phyloP scores from a whole-genome alignment of 345 rosid genomes.

The Eucalyptus marginata region DNA sequence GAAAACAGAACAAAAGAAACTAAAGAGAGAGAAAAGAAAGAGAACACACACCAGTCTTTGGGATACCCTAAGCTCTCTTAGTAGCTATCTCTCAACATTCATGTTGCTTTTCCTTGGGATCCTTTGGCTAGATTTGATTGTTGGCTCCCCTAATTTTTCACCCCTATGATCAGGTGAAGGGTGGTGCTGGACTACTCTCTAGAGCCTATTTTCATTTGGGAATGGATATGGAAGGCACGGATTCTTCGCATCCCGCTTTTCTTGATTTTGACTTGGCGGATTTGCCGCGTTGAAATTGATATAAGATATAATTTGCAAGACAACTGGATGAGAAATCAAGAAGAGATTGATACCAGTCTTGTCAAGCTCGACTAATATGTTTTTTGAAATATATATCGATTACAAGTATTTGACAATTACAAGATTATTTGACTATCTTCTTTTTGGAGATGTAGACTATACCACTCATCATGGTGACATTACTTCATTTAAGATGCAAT shows the following conservation, averaged over 20 bases:
- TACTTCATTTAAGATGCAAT: not conserved
- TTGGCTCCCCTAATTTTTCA: not conserved
- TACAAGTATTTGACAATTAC: not conserved
- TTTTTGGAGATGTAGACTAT: not conserved
- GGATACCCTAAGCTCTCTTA: not conserved
- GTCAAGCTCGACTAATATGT: not conserved
- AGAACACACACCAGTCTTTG: not conserved
- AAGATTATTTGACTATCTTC: not conserved
- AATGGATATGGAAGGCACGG: not conserved
- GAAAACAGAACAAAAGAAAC: not conserved
- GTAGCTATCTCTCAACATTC: not conserved
- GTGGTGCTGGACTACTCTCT: not conserved
- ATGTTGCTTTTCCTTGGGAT: not conserved
- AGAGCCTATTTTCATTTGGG: not conserved
- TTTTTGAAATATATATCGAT: not conserved
- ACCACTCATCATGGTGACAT: not conserved
- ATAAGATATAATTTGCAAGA: not conserved
- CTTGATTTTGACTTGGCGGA: accelerated
- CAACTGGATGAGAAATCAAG: not conserved
- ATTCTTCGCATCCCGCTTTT: not conserved
- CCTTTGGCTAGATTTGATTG: not conserved
- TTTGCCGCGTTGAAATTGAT: not conserved
- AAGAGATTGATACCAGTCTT: not conserved
- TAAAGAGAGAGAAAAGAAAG: not conserved
- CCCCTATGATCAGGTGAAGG: not conserved